phyloP scores from a whole-genome alignment of 2,329 filamentous ascomycete species.

The Acarospora socialis region DNA sequence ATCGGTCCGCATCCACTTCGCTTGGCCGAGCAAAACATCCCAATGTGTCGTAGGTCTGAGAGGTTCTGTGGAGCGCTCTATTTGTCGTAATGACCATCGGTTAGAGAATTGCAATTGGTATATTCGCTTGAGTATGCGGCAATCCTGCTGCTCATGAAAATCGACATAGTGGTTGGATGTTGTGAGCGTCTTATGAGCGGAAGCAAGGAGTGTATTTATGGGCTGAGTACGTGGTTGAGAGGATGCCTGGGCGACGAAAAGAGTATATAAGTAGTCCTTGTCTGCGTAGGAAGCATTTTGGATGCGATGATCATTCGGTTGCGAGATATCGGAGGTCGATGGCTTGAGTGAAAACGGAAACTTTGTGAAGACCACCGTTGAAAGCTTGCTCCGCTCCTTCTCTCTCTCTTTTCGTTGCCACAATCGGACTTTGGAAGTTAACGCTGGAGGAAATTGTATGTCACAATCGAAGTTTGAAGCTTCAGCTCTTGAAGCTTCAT shows the following conservation, averaged over 20 bases:
- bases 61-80: constrained; percentile 72
- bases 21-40: constrained; percentile 77
- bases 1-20: constrained; percentile 97
- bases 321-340: too few species aligned
- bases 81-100: constrained; percentile 83
- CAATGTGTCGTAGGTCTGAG: constrained; percentile 62
- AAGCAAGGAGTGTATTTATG: constrained; percentile 59
- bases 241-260: constrained; percentile 47
- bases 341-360: too few species aligned
- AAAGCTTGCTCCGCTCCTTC: constrained; percentile 48
- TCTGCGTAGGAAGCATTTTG: constrained; percentile 31
- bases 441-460: constrained; percentile 18
- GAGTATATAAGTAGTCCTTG: constrained; percentile 47
- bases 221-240: constrained; percentile 38
- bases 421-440: constrained; percentile 26
- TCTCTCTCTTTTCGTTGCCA: constrained; percentile 42
- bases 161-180: constrained; percentile 74
- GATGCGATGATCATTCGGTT: constrained; percentile 40
- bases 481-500: constrained; percentile 17
- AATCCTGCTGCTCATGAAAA: constrained; percentile 75
- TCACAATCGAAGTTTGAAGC: too few species aligned
- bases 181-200: constrained; percentile 78
- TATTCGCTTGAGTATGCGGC: constrained; percentile 69
- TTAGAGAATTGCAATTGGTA: constrained; percentile 84
- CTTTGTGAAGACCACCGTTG: constrained; percentile 69